phyloP scores from a whole-genome alignment of 1,284 basidiomycete species.

The Ceraceosorus bombacis region DNA sequence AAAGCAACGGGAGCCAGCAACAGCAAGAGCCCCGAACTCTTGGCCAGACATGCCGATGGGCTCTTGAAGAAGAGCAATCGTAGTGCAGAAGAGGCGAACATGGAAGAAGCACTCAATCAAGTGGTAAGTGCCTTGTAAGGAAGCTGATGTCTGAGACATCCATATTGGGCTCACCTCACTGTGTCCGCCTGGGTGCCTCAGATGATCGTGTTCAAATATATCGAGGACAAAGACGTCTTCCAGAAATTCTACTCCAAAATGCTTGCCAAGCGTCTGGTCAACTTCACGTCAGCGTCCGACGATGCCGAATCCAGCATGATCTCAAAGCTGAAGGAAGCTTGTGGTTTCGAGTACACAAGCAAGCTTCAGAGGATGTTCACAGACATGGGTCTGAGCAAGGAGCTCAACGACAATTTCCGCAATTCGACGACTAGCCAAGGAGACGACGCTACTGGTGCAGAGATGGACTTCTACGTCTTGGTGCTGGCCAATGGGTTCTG shows the following conservation, averaged over 20 bases:
- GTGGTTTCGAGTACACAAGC: constrained; percentile 97
- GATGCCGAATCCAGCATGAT: constrained; percentile 98
- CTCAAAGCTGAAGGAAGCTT: constrained; percentile 93
- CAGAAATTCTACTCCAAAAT: constrained; percentile 98
- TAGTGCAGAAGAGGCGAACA: constrained; percentile 72
- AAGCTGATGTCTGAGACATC: neutral
- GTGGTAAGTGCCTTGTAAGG: constrained; percentile 50
- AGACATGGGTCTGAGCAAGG: constrained; percentile 91
- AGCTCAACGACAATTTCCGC: constrained; percentile 92
- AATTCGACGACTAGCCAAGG: constrained; percentile 81
- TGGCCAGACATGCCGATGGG: constrained; percentile 88
- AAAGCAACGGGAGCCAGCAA: constrained; percentile 55
- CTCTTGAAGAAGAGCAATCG: constrained; percentile 92
- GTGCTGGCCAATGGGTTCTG: constrained; percentile 94
- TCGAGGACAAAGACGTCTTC: constrained; percentile 99
- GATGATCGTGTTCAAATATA: constrained; percentile 97
- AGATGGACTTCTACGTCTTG: constrained; percentile 82
- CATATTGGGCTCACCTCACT: neutral
- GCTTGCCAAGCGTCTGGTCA: constrained; percentile 87
- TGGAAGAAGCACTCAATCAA: constrained; percentile 82
- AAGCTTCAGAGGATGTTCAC: constrained; percentile 98
- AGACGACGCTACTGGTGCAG: constrained; percentile 32
- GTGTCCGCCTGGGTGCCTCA: neutral
- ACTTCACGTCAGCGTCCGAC: constrained; percentile 85
- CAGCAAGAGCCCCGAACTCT: constrained; percentile 77